Base-by-base conservation (phyloP, 208 protist genomes). In the Trypanosomatidae sp. region DNA sequence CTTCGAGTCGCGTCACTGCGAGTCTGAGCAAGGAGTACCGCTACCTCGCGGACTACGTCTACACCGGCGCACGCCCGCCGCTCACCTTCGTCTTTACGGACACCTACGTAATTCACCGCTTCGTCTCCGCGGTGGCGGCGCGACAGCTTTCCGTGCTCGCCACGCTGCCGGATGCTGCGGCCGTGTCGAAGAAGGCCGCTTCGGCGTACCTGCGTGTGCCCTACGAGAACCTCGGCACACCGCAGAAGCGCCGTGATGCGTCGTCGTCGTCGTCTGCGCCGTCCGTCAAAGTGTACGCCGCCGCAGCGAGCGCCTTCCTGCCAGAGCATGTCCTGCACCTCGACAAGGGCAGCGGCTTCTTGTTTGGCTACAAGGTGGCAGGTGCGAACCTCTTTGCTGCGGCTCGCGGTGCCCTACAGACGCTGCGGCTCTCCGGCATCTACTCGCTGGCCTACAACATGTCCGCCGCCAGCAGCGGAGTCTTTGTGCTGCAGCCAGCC, bases 361-460 rank as follows among this genome's bases (percentile, higher is more conserved):
- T 80, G 15, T 66, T 74, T 12, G 75, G 75, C 13, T 80, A 80
- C 65, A 80, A 80, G 36, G 69, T 80, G 25, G 64, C 75, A 7
- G 68, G 62, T 0, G 53, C 46, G 30, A 9, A 36, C 4, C 64
- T 80, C 30, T 80, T 68, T 53, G 55, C 53, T 0, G 19, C 50
- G 8, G 75, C 75, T 0, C 50, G 69, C 55, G 75, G 75, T 0
- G 30, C 71, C 46, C 25, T 71, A 36, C 50, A 47, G 69, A 41
- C 36, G 44, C 62, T 80, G 62, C 4, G 41, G 33, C 28, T 64
- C 43, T 25, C 58, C 3, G 72, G 62, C 15, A 55, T 64, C 0
- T 77, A 77, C 56, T 12, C 28, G 22, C 62, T 79, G 2, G 73
- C 69, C 5, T 79, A 83, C 55, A 66, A 79, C 39, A 71, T 83